A percentile compares a stretch with the other conserved stretches of the same genome.
Evolutionary conservation across 2,329 filamentous ascomycete genomes (phyloP).

Genomic region (Fusarium duplospermum): DNA sequence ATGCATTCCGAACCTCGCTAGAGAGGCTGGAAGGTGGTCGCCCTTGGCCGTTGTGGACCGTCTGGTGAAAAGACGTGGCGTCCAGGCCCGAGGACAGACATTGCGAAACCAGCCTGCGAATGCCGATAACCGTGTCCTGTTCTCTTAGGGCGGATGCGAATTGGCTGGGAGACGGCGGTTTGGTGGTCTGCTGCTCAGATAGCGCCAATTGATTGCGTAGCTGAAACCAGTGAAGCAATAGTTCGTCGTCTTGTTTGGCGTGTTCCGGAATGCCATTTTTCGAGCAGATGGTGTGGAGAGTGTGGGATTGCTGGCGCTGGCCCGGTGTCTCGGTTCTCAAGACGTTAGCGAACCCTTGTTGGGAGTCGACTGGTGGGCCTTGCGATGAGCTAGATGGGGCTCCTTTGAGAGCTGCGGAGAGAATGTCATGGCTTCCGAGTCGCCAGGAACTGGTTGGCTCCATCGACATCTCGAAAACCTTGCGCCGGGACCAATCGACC

Average conservation of each 20-base stretch:
- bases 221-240: slow-evolving; percentile 52
- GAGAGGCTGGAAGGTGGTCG: slow-evolving; percentile 22
- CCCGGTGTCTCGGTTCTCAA: slow-evolving; percentile 11
- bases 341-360: slow-evolving; percentile 10
- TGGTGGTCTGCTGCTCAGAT: slow-evolving; percentile 1
- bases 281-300: slow-evolving; percentile 36
- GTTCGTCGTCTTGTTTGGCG: slow-evolving; percentile 42
- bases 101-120: slow-evolving; percentile 49
- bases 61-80: slow-evolving; percentile 29
- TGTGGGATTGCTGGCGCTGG: neutral
- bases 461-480: slow-evolving; percentile 39
- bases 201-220: slow-evolving; percentile 39
- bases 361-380: slow-evolving; percentile 26
- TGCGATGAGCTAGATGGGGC: slow-evolving; percentile 12
- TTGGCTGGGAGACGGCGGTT: slow-evolving; percentile 17
- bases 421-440: slow-evolving; percentile 57
- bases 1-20: slow-evolving; percentile 39
- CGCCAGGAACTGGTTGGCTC: slow-evolving; percentile 50
- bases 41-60: neutral
- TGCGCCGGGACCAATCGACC: slow-evolving; percentile 42
- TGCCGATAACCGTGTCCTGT: slow-evolving; percentile 42
- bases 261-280: slow-evolving; percentile 36
- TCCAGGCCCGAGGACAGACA: slow-evolving; percentile 40
- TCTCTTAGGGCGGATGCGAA: slow-evolving; percentile 34
- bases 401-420: slow-evolving; percentile 53